These are phyloP conservation scores for Scytalidium lignicola DNA, from an alignment of 2,329 filamentous ascomycete genomes.

Conservation along the genomic window DNA sequence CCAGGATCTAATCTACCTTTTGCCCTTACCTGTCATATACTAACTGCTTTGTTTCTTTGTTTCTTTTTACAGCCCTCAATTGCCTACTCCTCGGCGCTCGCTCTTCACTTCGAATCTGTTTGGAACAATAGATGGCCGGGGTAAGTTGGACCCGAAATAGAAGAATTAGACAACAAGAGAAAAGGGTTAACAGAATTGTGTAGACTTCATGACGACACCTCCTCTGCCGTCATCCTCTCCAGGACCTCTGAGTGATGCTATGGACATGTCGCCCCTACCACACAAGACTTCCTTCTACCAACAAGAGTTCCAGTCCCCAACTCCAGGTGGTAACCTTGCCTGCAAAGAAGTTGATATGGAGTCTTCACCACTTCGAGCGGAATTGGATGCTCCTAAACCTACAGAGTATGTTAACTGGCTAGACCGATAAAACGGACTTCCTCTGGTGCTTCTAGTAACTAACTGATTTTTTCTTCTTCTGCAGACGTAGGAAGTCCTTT, in stretches of 20 bases:
- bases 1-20: too few relatives aligned
- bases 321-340: constrained; percentile 44
- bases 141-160: constrained; percentile 40
- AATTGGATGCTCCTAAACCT: constrained; percentile 45
- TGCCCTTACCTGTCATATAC: too few relatives aligned
- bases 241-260: constrained; percentile 63
- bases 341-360: constrained; percentile 45
- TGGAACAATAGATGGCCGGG: constrained; percentile 49
- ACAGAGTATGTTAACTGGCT: constrained; percentile 44
- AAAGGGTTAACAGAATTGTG: constrained; percentile 23
- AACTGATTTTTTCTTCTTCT: constrained; percentile 1
- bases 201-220: constrained; percentile 77
- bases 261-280: constrained; percentile 91
- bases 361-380: constrained; percentile 48
- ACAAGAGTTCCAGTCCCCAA: constrained; percentile 67
- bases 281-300: constrained; percentile 71
- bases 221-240: constrained; percentile 82
- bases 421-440: too few relatives aligned
- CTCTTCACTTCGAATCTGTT: constrained; percentile 74
- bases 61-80: constrained; percentile 58
- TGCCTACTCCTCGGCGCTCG: constrained; percentile 77
- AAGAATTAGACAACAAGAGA: constrained; percentile 31
- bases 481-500: constrained; percentile 61
- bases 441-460: constrained; percentile 1
- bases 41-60: constrained; percentile 9